Conservation (phyloP, 2,329 filamentous ascomycete genomes). For the Diplodia intermedia region DNA sequence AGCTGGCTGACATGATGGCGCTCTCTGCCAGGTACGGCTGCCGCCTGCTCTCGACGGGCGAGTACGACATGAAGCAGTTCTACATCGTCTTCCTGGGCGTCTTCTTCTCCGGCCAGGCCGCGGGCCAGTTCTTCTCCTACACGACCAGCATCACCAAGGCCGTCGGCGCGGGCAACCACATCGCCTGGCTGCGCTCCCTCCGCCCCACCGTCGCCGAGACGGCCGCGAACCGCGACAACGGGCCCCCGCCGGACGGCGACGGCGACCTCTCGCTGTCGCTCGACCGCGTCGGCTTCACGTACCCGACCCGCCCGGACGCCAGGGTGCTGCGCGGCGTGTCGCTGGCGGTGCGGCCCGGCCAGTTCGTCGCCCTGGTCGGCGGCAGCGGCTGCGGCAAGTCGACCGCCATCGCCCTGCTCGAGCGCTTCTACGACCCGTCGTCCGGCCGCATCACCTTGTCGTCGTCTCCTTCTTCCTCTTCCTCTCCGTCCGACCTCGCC, state of each 20-base stretch:
- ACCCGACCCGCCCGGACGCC: constrained; percentile 88
- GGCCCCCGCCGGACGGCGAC: constrained; percentile 37
- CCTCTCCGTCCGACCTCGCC: background rate
- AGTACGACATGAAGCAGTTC: constrained; percentile 83
- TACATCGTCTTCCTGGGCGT: constrained; percentile 85
- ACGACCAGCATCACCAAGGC: constrained; percentile 95
- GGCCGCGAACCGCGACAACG: constrained; percentile 43
- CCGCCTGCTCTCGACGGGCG: constrained; percentile 70
- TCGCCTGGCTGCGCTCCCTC: constrained; percentile 53
- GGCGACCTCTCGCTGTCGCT: background rate
- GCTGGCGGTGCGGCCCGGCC: constrained; percentile 74
- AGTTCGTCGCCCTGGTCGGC: constrained; percentile 88
- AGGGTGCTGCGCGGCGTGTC: constrained; percentile 89
- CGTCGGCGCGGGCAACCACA: constrained; percentile 71
- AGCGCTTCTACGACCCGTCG: constrained; percentile 93
- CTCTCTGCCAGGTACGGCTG: too few species aligned
- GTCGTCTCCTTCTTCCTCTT: background rate
- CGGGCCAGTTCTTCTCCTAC: constrained; percentile 86
- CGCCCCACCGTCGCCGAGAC: constrained; percentile 49
- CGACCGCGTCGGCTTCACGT: constrained; percentile 83
- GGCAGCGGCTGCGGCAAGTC: constrained; percentile 93
- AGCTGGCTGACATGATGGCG: too few species aligned
- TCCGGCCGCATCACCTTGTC: constrained; percentile 68
- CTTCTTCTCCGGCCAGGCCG: constrained; percentile 86
- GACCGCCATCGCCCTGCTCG: constrained; percentile 88